These are phyloP conservation scores for Exophiala phaeomuriformis DNA, from an alignment of 2,329 filamentous ascomycete genomes.

Conservation along the genomic window DNA sequence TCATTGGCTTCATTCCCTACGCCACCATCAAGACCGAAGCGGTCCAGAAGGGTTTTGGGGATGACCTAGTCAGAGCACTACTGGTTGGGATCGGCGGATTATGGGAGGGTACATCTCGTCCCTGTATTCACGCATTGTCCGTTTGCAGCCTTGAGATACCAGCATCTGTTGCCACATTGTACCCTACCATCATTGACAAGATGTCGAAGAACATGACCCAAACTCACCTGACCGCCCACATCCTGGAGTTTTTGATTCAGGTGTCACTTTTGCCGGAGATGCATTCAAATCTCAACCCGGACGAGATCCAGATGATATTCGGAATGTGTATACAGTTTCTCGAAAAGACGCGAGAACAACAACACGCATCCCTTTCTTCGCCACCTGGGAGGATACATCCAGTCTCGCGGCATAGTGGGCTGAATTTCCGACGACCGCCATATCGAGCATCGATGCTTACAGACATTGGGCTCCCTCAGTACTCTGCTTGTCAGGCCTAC, in stretches of 20 bases:
- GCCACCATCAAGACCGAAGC: constrained; percentile 60
- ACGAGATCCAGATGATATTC: constrained; percentile 90
- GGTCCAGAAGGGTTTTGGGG: constrained; percentile 57
- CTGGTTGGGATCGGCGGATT: constrained; percentile 64
- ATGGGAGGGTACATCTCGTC: constrained; percentile 83
- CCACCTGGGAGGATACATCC: constrained; percentile 26
- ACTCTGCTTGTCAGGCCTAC: constrained; percentile 88
- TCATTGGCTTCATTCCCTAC: constrained; percentile 86
- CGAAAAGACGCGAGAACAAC: constrained; percentile 67
- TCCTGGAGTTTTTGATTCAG: constrained; percentile 88
- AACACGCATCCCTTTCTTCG: constrained; percentile 29
- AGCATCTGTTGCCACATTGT: constrained; percentile 72
- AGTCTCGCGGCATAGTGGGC: constrained; percentile 20
- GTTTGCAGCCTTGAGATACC: constrained; percentile 94
- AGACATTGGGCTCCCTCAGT: constrained; percentile 76
- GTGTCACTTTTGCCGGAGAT: constrained; percentile 76
- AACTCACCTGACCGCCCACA: constrained; percentile 82
- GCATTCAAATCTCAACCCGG: constrained; percentile 80
- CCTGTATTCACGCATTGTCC: constrained; percentile 88
- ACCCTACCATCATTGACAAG: constrained; percentile 79
- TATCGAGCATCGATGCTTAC: constrained; percentile 34
- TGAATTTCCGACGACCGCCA: constrained; percentile 20
- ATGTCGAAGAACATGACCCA: constrained; percentile 97
- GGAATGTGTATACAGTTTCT: constrained; percentile 92
- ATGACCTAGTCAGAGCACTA: constrained; percentile 82